Evolutionary conservation across 345 rosid genomes (phyloP), one percentile per base, ranked within the genome.

Genomic region (Cochlearia excelsa): DNA sequence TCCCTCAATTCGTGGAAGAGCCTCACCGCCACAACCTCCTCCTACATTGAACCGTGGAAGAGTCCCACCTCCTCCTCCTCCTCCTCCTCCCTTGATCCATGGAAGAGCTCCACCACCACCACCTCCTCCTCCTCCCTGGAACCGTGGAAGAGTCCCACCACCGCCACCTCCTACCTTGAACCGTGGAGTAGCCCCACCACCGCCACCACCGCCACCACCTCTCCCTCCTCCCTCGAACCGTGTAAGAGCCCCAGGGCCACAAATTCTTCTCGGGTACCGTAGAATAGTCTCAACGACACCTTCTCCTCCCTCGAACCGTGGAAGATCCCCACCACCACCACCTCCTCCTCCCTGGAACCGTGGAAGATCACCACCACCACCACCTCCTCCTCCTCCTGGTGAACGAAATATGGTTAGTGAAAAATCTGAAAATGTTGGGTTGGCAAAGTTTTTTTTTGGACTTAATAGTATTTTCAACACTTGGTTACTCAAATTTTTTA

Each of bases 401-500:
- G 87, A 65, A 49, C 88, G 74, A 49, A 93, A 93, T 47, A 66
- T 92, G n/a, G 82, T 49, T 66, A 97, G 96, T 66, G 66, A 90
- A 46, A 89, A 93, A 81, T 40, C 97, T 53, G 92, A 89, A 66
- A 93, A 82, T 81, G 77, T 93, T 72, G 73, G 77, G 64, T 74
- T 89, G 97, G 97, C 90, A 89, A 66, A 71, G 44, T 31, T 54
- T 16, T 16, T 16, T 16, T 16, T 16, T 16, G 23, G 23, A 16
- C 23, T 16, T 16, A 16, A 16, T 39, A 38, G 52, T 60, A 46
- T 26, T 65, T 5, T 16, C 4, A 5, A 16, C 23, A 49, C 49
- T 51, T 55, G 4, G 38, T 33, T 61, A 27, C 35, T 43, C 31
- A 23, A 45, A 11, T 63, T 37, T 35, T 35, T 63, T 34, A 33